Percentiles rank a stretch among this genome's conserved stretches.
These are phyloP conservation scores for Irpex rosettiformis DNA, from an alignment of 1,284 basidiomycete species.

Conservation along the genomic window DNA sequence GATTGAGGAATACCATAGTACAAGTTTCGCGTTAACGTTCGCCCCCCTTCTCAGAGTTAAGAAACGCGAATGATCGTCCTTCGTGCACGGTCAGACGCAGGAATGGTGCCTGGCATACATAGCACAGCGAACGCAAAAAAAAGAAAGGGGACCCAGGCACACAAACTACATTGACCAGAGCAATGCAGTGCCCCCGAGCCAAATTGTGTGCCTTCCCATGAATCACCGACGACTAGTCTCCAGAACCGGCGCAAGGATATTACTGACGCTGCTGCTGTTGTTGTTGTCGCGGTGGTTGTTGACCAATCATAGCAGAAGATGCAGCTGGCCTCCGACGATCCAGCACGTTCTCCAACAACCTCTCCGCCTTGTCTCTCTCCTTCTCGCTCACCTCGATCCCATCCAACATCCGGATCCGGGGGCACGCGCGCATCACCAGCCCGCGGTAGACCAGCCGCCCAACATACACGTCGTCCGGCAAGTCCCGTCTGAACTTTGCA, in stretches of 20 bases:
- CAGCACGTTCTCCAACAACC: slow-evolving; percentile 60
- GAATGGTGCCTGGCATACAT: not conserved
- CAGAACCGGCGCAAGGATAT: too few species aligned
- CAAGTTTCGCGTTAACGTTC: not conserved
- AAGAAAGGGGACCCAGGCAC: not conserved
- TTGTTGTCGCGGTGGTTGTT: not conserved
- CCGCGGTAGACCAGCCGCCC: slow-evolving; percentile 86
- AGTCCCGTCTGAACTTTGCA: slow-evolving; percentile 78
- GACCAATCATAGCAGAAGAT: not conserved
- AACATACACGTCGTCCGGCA: slow-evolving; percentile 85
- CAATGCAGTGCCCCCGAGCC: not conserved
- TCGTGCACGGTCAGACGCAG: not conserved
- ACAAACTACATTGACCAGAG: not conserved
- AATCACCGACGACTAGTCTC: too few species aligned
- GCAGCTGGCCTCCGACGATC: slow-evolving; percentile 33
- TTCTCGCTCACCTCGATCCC: slow-evolving; percentile 77
- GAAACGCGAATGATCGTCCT: not conserved
- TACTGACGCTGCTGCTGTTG: not conserved
- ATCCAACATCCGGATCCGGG: slow-evolving; percentile 69
- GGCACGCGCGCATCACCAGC: slow-evolving; percentile 75
- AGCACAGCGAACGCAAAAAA: not conserved
- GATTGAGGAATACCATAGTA: not conserved
- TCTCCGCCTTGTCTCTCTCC: slow-evolving; percentile 78
- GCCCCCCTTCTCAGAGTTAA: too few species aligned
- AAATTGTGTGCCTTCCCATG: not conserved